phyloP scores from a whole-genome alignment of 2,329 filamentous ascomycete genomes.

The Mycosphaerella sp. region DNA sequence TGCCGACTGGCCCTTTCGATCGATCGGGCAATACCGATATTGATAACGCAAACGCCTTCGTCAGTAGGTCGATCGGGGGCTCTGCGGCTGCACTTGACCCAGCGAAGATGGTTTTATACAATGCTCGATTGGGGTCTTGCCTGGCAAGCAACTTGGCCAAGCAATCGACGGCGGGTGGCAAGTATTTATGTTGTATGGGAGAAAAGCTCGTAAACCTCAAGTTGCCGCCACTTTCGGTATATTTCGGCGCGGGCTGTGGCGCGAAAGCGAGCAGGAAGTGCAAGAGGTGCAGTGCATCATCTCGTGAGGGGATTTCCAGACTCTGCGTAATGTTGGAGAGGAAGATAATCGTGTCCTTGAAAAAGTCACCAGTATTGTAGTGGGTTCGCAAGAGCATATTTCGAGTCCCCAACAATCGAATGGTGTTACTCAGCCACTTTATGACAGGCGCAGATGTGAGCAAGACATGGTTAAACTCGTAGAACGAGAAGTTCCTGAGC shows the following conservation, averaged over 20 bases:
- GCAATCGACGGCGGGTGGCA: slow-evolving; percentile 82
- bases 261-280: slow-evolving; percentile 89
- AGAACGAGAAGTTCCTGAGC: slow-evolving; percentile 85
- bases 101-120: slow-evolving; percentile 75
- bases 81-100: slow-evolving; percentile 45
- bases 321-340: slow-evolving; percentile 76
- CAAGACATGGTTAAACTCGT: slow-evolving; percentile 65
- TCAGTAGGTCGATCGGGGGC: slow-evolving; percentile 71
- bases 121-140: slow-evolving; percentile 84
- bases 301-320: slow-evolving; percentile 73
- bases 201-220: slow-evolving; percentile 77
- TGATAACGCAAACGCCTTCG: slow-evolving; percentile 77
- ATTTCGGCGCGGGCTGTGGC: slow-evolving; percentile 65
- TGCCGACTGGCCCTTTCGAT: slow-evolving; percentile 48
- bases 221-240: slow-evolving; percentile 30
- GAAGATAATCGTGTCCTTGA: slow-evolving; percentile 89
- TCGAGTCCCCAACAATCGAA: slow-evolving; percentile 80
- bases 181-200: slow-evolving; percentile 74
- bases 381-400: slow-evolving; percentile 78
- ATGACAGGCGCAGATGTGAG: slow-evolving; percentile 73
- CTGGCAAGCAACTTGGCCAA: slow-evolving; percentile 85
- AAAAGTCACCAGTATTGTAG: slow-evolving; percentile 84
- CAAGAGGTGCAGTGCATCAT: slow-evolving; percentile 79
- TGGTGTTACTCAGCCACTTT: slow-evolving; percentile 74
- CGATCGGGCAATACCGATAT: slow-evolving; percentile 77